A percentile compares a stretch with the other conserved stretches of the same genome.
These are phyloP conservation scores for Aspergillus sp. DNA, from an alignment of 2,329 filamentous ascomycete species.

Conservation along the genomic window DNA sequence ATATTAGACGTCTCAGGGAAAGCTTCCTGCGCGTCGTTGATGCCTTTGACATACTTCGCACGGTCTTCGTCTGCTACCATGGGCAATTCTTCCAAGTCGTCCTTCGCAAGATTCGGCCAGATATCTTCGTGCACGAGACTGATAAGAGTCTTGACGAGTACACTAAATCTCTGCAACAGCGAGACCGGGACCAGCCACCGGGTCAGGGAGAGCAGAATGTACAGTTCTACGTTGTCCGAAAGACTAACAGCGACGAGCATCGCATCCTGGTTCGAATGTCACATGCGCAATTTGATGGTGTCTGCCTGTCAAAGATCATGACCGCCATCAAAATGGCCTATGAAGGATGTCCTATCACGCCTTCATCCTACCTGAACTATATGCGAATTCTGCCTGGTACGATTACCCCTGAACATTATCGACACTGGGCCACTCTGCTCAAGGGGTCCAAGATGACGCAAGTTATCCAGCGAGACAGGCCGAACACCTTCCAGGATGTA, in stretches of 20 bases:
- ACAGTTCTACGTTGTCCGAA: constrained; percentile 61
- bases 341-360: constrained; percentile 44
- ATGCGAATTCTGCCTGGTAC: constrained; percentile 46
- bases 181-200: constrained; percentile 61
- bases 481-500: constrained; percentile 42
- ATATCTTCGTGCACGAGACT: constrained; percentile 59
- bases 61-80: constrained; percentile 63
- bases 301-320: constrained; percentile 67
- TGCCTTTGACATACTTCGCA: constrained; percentile 67
- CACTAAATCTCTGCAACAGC: constrained; percentile 57
- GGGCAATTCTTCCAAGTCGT: constrained; percentile 62
- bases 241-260: constrained; percentile 45
- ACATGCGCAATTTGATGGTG: constrained; percentile 72
- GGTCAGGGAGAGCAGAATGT: constrained; percentile 64
- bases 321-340: constrained; percentile 64
- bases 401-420: constrained; percentile 53
- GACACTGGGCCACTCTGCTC: constrained; percentile 66
- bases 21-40: constrained; percentile 58
- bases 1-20: constrained; percentile 51
- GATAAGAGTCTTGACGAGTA: constrained; percentile 58
- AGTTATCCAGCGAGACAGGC: constrained; percentile 38
- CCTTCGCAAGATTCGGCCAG: constrained; percentile 57
- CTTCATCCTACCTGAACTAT: constrained; percentile 53
- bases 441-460: constrained; percentile 58
- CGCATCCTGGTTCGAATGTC: constrained; percentile 65